Percentiles rank a stretch among this genome's conserved stretches.
Evolutionary conservation across 108 stramenopile genomes (phyloP).

Genomic region (Nannochloropsis gaditana): DNA sequence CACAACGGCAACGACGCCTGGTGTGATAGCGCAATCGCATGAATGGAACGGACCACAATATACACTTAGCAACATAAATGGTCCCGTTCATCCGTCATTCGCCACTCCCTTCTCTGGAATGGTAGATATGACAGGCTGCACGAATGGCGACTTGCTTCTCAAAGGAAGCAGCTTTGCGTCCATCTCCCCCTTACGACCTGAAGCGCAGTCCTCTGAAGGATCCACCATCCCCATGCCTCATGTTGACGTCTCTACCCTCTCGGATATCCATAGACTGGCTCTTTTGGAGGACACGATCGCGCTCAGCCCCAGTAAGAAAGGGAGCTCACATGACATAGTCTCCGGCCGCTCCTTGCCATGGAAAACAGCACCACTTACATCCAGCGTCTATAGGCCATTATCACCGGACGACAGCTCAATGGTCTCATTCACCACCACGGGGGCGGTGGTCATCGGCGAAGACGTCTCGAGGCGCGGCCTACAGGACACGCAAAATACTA

Average conservation of each 20-base stretch:
- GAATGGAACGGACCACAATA: no score
- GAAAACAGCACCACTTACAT: background rate
- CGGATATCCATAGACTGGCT: background rate
- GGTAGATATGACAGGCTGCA: no score
- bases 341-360: background rate
- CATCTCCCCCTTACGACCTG: no score
- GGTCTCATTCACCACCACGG: background rate
- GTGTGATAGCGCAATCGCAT: no score
- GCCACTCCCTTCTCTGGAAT: no score
- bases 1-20: no score
- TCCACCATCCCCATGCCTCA: background rate
- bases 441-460: background rate
- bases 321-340: background rate
- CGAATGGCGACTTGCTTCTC: no score
- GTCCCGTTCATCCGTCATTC: no score
- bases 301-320: background rate
- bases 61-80: no score
- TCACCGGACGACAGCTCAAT: background rate
- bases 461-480: background rate
- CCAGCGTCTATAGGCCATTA: background rate
- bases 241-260: background rate
- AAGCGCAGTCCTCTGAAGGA: no score
- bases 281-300: background rate
- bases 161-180: no score
- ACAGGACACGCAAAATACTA: background rate